These are phyloP conservation scores for Botrytis medusae DNA, from an alignment of 2,329 filamentous ascomycete species.

Conservation along the genomic window DNA sequence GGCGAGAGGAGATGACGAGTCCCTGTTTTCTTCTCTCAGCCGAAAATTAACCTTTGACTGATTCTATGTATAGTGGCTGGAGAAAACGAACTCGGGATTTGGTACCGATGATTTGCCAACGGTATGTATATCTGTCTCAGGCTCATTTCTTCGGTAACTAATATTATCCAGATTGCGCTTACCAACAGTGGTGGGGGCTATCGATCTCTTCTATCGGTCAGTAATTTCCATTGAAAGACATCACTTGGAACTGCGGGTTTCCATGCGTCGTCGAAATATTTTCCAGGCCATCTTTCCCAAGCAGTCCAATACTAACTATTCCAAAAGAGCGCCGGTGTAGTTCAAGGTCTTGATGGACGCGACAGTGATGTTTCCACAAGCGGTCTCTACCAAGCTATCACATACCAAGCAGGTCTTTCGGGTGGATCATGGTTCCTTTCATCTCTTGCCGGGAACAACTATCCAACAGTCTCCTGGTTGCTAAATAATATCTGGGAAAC, in stretches of 20 bases:
- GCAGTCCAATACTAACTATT: background rate
- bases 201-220: conserved; percentile 35
- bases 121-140: conserved; percentile 22
- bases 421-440: conserved; percentile 49
- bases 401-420: conserved; percentile 49
- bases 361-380: conserved; percentile 44
- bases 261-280: background rate
- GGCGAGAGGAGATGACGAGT: background rate
- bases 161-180: conserved; percentile 41
- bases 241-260: no score
- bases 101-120: conserved; percentile 42
- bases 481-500: conserved; percentile 44
- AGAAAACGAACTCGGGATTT: conserved; percentile 41
- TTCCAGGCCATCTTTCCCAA: background rate
- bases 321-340: conserved; percentile 34
- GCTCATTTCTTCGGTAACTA: background rate
- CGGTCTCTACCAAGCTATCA: conserved; percentile 48
- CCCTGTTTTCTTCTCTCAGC: background rate
- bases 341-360: conserved; percentile 42
- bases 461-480: conserved; percentile 46
- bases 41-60: background rate
- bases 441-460: conserved; percentile 48
- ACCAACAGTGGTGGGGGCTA: conserved; percentile 40
- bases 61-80: conserved; percentile 17
- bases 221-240: background rate